A percentile compares a stretch with the other conserved stretches of the same genome.
Conservation (phyloP, 2,329 filamentous ascomycete genomes). For the Aureobasidium sp. region DNA sequence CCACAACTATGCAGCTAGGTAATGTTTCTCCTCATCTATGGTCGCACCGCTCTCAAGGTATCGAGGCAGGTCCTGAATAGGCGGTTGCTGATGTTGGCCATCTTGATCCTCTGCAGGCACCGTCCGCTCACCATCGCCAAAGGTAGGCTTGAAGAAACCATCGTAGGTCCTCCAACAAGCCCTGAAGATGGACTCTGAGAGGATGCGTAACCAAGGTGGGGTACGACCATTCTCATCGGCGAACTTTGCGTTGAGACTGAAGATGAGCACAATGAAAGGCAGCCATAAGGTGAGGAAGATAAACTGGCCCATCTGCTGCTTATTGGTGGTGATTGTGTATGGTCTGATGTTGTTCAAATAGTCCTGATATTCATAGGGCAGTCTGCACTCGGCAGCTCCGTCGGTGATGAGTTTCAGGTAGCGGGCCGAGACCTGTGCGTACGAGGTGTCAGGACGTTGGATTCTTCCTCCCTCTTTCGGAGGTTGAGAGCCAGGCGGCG, state of each 20-base stretch:
- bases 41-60: neutral
- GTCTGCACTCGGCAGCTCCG: conserved; percentile 69
- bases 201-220: conserved; percentile 56
- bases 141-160: conserved; percentile 52
- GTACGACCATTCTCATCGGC: conserved; percentile 58
- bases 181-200: conserved; percentile 46
- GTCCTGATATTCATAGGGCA: conserved; percentile 68
- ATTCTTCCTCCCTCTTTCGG: conserved; percentile 34
- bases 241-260: conserved; percentile 42
- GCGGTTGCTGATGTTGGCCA: neutral
- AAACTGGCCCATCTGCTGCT: conserved; percentile 57
- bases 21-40: neutral
- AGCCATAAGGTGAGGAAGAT: conserved; percentile 54
- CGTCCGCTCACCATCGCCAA: conserved; percentile 79
- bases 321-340: conserved; percentile 59
- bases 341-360: conserved; percentile 63
- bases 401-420: conserved; percentile 74
- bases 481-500: conserved; percentile 21
- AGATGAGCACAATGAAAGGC: conserved; percentile 48
- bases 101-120: conserved; percentile 23
- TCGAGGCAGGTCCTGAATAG: neutral
- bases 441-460: conserved; percentile 55
- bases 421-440: conserved; percentile 73
- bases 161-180: conserved; percentile 60
- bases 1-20: neutral